Evolutionary conservation across 192 early-diverging fungal species (phyloP), one percentile per base, ranked within the genome.

Genomic region (Radiomyces spectabilis): DNA sequence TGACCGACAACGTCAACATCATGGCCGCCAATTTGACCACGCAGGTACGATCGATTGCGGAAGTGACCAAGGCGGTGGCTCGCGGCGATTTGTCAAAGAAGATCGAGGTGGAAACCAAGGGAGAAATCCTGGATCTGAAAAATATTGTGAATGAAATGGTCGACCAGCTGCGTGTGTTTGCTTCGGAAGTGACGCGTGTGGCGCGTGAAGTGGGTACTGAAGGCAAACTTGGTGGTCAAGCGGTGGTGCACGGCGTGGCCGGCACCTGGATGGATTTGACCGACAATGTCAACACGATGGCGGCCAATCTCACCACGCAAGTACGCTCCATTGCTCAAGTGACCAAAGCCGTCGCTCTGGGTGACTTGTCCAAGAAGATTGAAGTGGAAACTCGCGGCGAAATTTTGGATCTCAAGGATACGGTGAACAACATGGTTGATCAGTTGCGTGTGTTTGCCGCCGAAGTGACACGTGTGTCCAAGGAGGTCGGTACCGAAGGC

Each of bases 211-310:
- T 84, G 10, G 81, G 81, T 31, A 81, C 71, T 0, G 79, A 85
- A 37, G 86, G 86, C 39, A 83, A 81, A 37, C 65, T 89, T 24
- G 87, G 87, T 34, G 87, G 75, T 21, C 83, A 86, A 59, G 86
- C 85, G 0, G 66, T 80, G 21, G 86, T 89, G 0, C 51, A 57
- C 6, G 83, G 79, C 50, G 85, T 85, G 1, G 77, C 75, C 19
- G 86, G 86, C 16, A 76, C 76, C 0, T 89, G 86, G 86, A 78
- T 75, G 41, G 86, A 86, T 32, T 66, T 86, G 13, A 86, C 84
- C 2, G 68, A 69, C 27, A 84, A 81, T 49, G 85, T 80, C 63
- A 80, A 80, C 57, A 63, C 42, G 55, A 80, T 80, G 78, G 78
- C 74, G 12, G 41, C 51, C 41, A 81, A 80, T 51, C 58, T 80